phyloP scores from a whole-genome alignment of 495 filamentous ascomycete species.

The Symbiotaphrina buchneri region DNA sequence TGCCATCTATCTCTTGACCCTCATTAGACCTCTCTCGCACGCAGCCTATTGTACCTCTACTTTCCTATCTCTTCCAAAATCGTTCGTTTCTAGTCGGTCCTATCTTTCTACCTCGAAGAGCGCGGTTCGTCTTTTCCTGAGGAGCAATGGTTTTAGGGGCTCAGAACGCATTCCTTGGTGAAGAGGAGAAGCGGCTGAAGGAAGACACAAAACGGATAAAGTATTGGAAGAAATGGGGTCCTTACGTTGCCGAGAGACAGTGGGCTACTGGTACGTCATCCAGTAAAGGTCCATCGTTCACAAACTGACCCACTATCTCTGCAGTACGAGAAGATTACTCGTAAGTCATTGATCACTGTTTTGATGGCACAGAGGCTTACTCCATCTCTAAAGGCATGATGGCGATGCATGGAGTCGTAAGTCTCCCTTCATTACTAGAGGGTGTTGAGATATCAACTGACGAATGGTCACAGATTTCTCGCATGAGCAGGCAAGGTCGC shows the following conservation, averaged over 20 bases:
- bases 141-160: slow-evolving; percentile 93
- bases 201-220: slow-evolving; percentile 57
- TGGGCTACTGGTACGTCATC: slow-evolving; percentile 56
- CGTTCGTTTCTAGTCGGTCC: no score
- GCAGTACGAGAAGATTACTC: slow-evolving; percentile 88
- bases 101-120: no score
- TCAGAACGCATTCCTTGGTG: slow-evolving; percentile 56
- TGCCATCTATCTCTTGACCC: no score
- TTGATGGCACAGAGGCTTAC: no score
- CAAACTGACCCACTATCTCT: slow-evolving; percentile 2
- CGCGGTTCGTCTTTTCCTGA: no score
- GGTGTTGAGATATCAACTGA: slow-evolving; percentile 1
- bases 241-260: slow-evolving; percentile 56
- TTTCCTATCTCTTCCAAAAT: no score
- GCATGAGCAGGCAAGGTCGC: slow-evolving; percentile 72
- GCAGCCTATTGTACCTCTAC: no score
- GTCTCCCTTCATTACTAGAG: slow-evolving; percentile 9
- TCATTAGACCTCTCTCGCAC: no score
- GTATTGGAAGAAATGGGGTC: slow-evolving; percentile 95
- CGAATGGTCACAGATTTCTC: slow-evolving; percentile 47
- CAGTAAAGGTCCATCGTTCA: no score
- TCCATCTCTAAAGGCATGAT: slow-evolving; percentile 35
- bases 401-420: slow-evolving; percentile 92
- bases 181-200: slow-evolving; percentile 73
- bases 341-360: slow-evolving; percentile 21